These are phyloP conservation scores for Phytophthora kernoviae DNA, from an alignment of 352 stramenopile genomes.

Conservation along the genomic window DNA sequence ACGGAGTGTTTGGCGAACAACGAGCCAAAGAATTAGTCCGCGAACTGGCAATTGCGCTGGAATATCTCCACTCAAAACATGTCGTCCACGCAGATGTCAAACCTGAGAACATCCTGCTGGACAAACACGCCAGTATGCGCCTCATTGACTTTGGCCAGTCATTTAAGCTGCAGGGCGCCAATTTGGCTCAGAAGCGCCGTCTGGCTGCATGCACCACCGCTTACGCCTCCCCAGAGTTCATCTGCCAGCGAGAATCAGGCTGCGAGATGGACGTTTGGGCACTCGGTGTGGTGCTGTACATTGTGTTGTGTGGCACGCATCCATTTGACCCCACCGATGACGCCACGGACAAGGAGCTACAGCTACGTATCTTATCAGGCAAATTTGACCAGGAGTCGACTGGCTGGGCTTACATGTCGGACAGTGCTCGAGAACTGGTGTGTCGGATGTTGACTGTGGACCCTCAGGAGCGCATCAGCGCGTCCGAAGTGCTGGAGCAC, in stretches of 20 bases:
- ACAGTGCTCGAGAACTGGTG: constrained; percentile 48
- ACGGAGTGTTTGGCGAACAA: constrained; percentile 47
- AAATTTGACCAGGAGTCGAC: constrained; percentile 37
- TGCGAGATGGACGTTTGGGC: constrained; percentile 64
- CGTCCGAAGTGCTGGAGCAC: constrained; percentile 55
- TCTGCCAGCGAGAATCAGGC: constrained; percentile 27
- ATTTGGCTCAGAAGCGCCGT: constrained; percentile 4
- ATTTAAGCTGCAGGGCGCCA: constrained; percentile 33
- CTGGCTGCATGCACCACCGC: constrained; percentile 36
- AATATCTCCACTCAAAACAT: constrained; percentile 47
- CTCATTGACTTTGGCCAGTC: constrained; percentile 87
- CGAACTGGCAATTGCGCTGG: constrained; percentile 43
- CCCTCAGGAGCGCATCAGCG: constrained; percentile 43
- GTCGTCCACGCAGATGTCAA: constrained; percentile 66
- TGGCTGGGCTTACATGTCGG: constrained; percentile 48
- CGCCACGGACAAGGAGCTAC: constrained; percentile 43
- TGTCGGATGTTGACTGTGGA: constrained; percentile 49
- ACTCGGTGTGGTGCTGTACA: constrained; percentile 60
- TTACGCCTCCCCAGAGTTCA: constrained; percentile 52
- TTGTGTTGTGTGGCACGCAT: constrained; percentile 55
- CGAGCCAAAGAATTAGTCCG: constrained; percentile 37
- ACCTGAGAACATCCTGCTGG: constrained; percentile 63
- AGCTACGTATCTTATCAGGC: constrained; percentile 41
- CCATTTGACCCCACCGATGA: constrained; percentile 67
- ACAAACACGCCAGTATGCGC: constrained; percentile 44